phyloP scores from a whole-genome alignment of 179 eudicot species.

The Silene coronaria region DNA sequence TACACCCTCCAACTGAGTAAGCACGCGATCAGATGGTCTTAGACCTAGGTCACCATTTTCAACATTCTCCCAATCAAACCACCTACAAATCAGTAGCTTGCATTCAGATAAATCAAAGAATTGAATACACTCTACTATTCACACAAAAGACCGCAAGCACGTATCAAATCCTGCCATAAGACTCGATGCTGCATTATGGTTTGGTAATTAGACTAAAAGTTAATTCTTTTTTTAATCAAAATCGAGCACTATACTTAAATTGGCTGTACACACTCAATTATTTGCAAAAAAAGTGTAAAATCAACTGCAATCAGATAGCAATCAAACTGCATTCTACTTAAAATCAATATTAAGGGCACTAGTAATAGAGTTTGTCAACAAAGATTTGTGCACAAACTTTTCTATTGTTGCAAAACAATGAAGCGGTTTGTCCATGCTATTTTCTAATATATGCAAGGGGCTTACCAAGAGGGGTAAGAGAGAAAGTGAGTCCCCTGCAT shows the following conservation, averaged over 20 bases:
- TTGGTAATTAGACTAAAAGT: background rate
- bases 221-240: background rate
- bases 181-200: background rate
- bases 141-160: too few relatives aligned
- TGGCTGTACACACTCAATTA: background rate
- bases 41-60: slow-evolving; percentile 37
- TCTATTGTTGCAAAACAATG: too few relatives aligned
- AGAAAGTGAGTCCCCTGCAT: too few relatives aligned
- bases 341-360: too few relatives aligned
- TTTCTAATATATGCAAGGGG: too few relatives aligned
- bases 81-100: slow-evolving; percentile 33
- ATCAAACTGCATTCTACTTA: background rate
- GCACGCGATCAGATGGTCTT: slow-evolving; percentile 51
- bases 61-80: slow-evolving; percentile 62
- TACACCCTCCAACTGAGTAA: slow-evolving; percentile 57
- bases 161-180: background rate
- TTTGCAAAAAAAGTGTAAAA: background rate
- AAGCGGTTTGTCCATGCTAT: too few relatives aligned
- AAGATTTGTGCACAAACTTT: too few relatives aligned
- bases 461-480: too few relatives aligned
- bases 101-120: background rate
- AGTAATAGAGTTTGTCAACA: too few relatives aligned
- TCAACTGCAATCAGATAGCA: background rate
- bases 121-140: too few relatives aligned
- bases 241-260: background rate